Base-by-base conservation (phyloP, 371 early-diverging fungal genomes). In the Blastocladiella emersonii region DNA sequence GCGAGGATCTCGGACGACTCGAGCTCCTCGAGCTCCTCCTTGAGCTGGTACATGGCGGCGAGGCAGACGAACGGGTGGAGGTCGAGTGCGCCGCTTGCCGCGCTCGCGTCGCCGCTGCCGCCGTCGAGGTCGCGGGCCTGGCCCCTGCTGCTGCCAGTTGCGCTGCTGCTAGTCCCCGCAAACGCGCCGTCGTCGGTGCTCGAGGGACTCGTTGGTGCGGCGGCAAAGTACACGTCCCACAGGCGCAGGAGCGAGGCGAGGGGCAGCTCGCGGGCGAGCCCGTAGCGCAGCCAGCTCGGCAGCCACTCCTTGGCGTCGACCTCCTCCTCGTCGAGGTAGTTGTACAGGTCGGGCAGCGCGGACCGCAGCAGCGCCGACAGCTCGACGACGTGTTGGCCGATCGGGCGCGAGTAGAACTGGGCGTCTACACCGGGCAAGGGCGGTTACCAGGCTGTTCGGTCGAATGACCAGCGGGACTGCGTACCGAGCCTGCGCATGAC, bases 321-420 rank as follows among this genome's bases (percentile, higher is more conserved):
- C 68, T 94, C 93, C 66, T 95, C 95, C 57, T 95, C 95, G 72
- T 93, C 92, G 76, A 95, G 92, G 73, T 90, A 91, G 68, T 82
- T 55, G 45, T 69, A 57, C 15, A 84, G 72, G 56, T 81, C 84
- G 36, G 84, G 82, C 63, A 79, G 57, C 37, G 78, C 64, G 44
- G 72, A 74, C 48, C 78, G 73, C 66, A 78, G 79, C 64, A 76
- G 76, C 74, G 74, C 79, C 56, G 71, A 67, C 59, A 79, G 83
- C 63, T 76, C 69, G 23, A 82, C 71, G 4, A 81, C 64, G 41
- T 75, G 70, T 34, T 69, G 70, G 53, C 68, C 68, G 53, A 69
- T 10, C 53, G 67, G 64, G 34, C 77, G 71, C 37, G 37, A 69
- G n/a, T 75, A 65, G 59, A 76, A 80, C 63, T 83, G 70, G 49